Evolutionary conservation across 352 stramenopile genomes (phyloP), one percentile per base, ranked within the genome.

Genomic region (Globisporangium echinulatum): DNA sequence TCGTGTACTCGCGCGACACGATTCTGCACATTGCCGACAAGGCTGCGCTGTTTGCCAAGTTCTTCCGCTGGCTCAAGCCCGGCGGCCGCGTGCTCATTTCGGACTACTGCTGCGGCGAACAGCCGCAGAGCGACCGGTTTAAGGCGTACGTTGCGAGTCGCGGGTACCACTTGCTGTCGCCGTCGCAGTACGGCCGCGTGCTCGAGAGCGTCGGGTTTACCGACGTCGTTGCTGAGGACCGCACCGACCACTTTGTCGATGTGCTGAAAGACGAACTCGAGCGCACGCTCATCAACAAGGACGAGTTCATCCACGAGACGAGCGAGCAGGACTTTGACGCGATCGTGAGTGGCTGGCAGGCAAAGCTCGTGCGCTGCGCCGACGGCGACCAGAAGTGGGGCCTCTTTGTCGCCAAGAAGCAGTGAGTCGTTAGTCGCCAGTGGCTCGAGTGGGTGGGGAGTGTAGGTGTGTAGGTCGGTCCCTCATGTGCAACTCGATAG

Each of bases 381-480:
- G 80, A 90, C 1, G 80, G 80, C 13, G 78, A 90, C 42, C 80
- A 90, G 66, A 88, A 87, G 62, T 90, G 80, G 80, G 80, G 80
- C n/a, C 64, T 90, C 58, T 88, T 90, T 49, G 78, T 82, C 63
- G 80, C 65, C 48, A 61, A 79, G 48, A 90, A 90, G 63, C 43
- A 72, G 43, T 81, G 68, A 69, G 38, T 10, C 11, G 33, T 14
- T 49, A 11, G 7, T 44, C 11, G 40, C 2, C 25, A 33, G 25
- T 33, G 25, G 25, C 25, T 33, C 25, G 25, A 33, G 25, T 33
- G 25, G 25, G 2, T 33, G 25, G 25, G 25, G 25, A 3, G 25
- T 33, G 25, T 33, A 33, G 25, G 25, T 33, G 1, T 33, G 25
- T 33, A 33, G 25, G 25, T 33, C 25, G 25, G 25, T 33, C 25